phyloP scores from a whole-genome alignment of 2,329 filamentous ascomycete species.

The Metarhizium sp. region DNA sequence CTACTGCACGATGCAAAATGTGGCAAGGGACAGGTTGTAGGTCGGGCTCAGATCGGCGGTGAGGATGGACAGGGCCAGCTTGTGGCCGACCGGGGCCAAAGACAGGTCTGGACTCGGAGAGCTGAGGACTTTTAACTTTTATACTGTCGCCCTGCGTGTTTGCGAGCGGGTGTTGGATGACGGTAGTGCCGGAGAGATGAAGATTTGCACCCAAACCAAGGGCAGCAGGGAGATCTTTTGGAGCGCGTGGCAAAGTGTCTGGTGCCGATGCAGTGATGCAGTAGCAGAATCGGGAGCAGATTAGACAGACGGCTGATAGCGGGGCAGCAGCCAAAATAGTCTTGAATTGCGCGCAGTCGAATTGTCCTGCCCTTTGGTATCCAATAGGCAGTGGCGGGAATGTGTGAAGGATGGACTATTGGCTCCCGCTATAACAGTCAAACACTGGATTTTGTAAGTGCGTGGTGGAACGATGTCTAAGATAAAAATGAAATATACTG shows the following conservation, averaged over 20 bases:
- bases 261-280: neutral
- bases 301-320: neutral
- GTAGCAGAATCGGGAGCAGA: neutral
- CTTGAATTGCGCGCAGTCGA: neutral
- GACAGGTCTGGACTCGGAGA: neutral
- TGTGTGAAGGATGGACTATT: neutral
- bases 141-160: neutral
- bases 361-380: neutral
- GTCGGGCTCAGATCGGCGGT: constrained; percentile 3
- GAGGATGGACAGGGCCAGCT: neutral
- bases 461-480: neutral
- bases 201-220: neutral
- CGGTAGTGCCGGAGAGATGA: neutral
- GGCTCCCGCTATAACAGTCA: neutral
- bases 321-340: neutral
- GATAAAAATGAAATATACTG: neutral
- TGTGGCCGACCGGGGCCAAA: neutral
- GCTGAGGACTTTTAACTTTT: neutral
- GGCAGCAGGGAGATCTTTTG: neutral
- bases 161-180: neutral
- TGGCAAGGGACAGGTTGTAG: constrained; percentile 1
- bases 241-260: neutral
- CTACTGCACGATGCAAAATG: neutral
- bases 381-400: neutral
- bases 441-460: neutral